Evolutionary conservation across 2,329 filamentous ascomycete species (phyloP).

Genomic region (Corinectria fuckeliana): DNA sequence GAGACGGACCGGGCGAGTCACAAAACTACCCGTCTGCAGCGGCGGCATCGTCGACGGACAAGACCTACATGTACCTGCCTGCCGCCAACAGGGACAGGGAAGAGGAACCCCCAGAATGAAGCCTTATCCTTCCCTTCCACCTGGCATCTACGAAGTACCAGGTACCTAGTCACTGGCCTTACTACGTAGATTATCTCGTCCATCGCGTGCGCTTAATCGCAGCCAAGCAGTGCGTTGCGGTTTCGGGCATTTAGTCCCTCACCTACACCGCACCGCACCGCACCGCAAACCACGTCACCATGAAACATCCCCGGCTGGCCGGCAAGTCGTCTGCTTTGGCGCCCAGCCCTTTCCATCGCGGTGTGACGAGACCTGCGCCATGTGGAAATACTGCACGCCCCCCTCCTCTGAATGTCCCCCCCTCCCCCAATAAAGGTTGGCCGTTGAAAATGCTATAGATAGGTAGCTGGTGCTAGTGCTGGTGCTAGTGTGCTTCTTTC

Average conservation of each 20-base stretch:
- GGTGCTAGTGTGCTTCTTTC: background rate
- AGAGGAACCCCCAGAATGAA: background rate
- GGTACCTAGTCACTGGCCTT: too few species aligned
- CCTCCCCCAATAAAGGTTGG: too few species aligned
- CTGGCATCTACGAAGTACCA: constrained; percentile 3
- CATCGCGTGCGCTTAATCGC: constrained; percentile 16
- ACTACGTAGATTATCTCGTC: too few species aligned
- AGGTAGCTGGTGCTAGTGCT: too few species aligned
- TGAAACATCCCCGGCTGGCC: constrained; percentile 32
- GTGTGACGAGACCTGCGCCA: constrained; percentile 10
- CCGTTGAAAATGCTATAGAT: too few species aligned
- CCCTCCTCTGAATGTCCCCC: too few species aligned
- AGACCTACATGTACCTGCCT: too few species aligned
- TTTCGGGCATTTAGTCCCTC: constrained; percentile 23
- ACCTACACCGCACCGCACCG: background rate
- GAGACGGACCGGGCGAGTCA: constrained; percentile 17
- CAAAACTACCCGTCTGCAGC: constrained; percentile 14
- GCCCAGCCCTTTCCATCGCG: background rate
- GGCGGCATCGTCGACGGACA: constrained; percentile 22
- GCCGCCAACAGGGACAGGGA: constrained; percentile 17
- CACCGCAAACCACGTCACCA: constrained; percentile 35
- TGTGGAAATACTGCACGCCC: background rate
- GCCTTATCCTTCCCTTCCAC: too few species aligned
- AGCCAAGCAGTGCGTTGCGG: constrained; percentile 13
- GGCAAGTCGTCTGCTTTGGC: constrained; percentile 24